Conservation (phyloP, 2,329 filamentous ascomycete species). For the Fusarium sp. region DNA sequence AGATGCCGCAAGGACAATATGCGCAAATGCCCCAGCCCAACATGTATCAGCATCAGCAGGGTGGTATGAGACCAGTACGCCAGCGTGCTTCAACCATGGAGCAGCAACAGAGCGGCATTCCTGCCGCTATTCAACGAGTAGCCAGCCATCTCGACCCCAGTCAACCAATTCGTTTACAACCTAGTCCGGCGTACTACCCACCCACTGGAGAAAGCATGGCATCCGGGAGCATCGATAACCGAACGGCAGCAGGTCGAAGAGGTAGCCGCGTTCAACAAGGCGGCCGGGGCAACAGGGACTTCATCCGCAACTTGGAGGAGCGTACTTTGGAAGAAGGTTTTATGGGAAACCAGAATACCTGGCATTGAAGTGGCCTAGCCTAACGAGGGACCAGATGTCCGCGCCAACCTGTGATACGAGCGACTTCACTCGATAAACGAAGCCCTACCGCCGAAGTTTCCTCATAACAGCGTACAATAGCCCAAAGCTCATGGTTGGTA, state of each 20-base stretch:
- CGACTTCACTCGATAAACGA: slow-evolving; percentile 15
- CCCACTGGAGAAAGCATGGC: slow-evolving; percentile 86
- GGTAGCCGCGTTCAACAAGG: slow-evolving; percentile 77
- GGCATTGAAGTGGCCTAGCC: slow-evolving; percentile 68
- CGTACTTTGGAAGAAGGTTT: slow-evolving; percentile 94
- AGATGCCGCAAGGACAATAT: slow-evolving; percentile 75
- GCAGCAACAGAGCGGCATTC: slow-evolving; percentile 91
- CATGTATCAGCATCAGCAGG: slow-evolving; percentile 75
- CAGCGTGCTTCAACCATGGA: slow-evolving; percentile 97
- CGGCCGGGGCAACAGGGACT: slow-evolving; percentile 78
- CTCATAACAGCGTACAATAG: slow-evolving; percentile 18
- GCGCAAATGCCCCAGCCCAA: slow-evolving; percentile 61
- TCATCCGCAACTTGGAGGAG: slow-evolving; percentile 95
- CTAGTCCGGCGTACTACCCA: slow-evolving; percentile 96
- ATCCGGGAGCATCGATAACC: slow-evolving; percentile 63
- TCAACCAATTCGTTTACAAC: slow-evolving; percentile 91
- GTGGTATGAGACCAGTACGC: slow-evolving; percentile 75
- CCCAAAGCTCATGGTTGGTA: slow-evolving; percentile 31
- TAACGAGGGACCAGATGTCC: slow-evolving; percentile 32
- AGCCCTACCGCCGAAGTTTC: slow-evolving; percentile 4
- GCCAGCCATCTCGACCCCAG: slow-evolving; percentile 96
- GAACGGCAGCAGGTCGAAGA: slow-evolving; percentile 72
- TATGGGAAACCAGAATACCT: slow-evolving; percentile 70
- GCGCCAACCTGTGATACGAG: slow-evolving; percentile 29
- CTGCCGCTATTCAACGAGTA: slow-evolving; percentile 90